Evolutionary conservation across 345 rosid genomes (phyloP).

Genomic region (Eucalyptus rudis): DNA sequence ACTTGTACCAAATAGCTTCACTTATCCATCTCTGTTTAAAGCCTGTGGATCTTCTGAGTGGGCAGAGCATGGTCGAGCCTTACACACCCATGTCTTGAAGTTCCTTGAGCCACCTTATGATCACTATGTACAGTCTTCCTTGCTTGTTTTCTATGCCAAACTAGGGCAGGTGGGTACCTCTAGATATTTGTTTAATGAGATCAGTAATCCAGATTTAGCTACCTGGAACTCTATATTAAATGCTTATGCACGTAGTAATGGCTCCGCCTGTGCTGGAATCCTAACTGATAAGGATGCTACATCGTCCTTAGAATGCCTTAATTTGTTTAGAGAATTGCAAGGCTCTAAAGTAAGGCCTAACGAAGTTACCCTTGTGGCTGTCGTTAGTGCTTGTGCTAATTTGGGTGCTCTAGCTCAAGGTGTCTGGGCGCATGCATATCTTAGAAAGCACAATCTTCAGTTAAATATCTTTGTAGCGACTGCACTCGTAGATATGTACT

Average conservation of each 20-base stretch:
- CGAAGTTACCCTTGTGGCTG: slow-evolving; percentile 50
- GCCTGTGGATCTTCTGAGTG: slow-evolving; percentile 29
- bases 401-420: slow-evolving; percentile 39
- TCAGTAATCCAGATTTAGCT: slow-evolving; percentile 42
- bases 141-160: slow-evolving; percentile 43
- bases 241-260: slow-evolving; percentile 22
- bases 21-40: slow-evolving; percentile 63
- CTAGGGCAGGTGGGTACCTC: slow-evolving; percentile 33
- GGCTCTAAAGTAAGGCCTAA: slow-evolving; percentile 29
- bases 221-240: slow-evolving; percentile 49
- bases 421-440: slow-evolving; percentile 42
- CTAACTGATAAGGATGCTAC: neutral
- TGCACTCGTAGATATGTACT: slow-evolving; percentile 26
- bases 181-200: slow-evolving; percentile 35
- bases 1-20: slow-evolving; percentile 32
- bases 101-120: slow-evolving; percentile 31
- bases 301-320: slow-evolving; percentile 8
- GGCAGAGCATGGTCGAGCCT: slow-evolving; percentile 29
- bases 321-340: slow-evolving; percentile 34
- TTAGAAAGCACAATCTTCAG: slow-evolving; percentile 17
- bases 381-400: slow-evolving; percentile 41
- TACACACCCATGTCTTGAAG: slow-evolving; percentile 49
- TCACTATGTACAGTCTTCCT: slow-evolving; percentile 35
- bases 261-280: neutral
- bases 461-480: slow-evolving; percentile 45